Evolutionary conservation across 1,284 basidiomycete genomes (phyloP), one percentile per base, ranked within the genome.

Genomic region (Ustilago lituana): DNA sequence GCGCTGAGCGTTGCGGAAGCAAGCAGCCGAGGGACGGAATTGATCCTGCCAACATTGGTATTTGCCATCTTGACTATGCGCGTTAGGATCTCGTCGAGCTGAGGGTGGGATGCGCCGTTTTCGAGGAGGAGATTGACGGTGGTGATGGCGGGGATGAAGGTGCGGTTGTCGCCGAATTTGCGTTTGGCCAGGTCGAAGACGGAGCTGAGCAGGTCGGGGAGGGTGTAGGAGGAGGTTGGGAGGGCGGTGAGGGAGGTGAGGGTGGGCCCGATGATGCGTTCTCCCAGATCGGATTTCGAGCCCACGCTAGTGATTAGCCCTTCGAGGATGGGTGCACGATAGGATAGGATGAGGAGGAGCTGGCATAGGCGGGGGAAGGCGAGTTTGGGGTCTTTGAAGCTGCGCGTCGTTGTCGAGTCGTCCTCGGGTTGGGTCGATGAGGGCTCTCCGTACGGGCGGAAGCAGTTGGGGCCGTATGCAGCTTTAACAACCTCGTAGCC

Each of bases 81-180:
- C 0, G 23, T 19, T 3, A 71, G 32, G 1, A 38, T 23, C 0
- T 33, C 33, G 1, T 35, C 27, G 1, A 46, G 19, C 7, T 20
- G 22, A 0, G n/a, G 4, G 1, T 48, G 27, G 12, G 19, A 20
- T 4, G 56, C 56, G 2, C 60, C 75, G 20, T 59, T 56, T 17
- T 79, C 77, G 39, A 79, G 48, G 4, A 79, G 27, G 15, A 74
- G 57, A 14, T 60, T 66, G 11, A 64, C 48, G 3, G 71, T 66
- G 15, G 41, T 31, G 1, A 78, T 26, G 14, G 58, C 44, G 11
- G 78, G 74, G 5, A 79, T 39, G 31, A 76, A 70, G 17, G 65
- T 46, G 0, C 72, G 48, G 46, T 78, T 79, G 29, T 76, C 53
- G 15, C 63, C 60, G 27, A 71, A 73, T 15, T 69, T 40, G 5